phyloP scores from a whole-genome alignment of 441 rosid species.

The Erysimum pusillum region DNA sequence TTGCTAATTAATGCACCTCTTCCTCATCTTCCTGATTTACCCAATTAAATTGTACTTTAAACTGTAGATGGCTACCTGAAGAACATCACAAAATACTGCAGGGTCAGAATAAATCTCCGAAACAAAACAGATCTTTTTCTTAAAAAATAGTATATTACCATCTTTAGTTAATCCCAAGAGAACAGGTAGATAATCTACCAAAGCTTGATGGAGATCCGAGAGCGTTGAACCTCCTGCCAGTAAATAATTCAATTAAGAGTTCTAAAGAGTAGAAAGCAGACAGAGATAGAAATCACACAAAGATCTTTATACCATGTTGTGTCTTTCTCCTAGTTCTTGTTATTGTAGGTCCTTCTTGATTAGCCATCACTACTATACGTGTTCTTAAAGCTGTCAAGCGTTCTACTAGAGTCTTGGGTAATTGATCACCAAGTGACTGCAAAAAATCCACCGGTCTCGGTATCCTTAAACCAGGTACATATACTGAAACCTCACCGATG shows the following conservation, averaged over 20 bases:
- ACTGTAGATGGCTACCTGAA: conserved; percentile 76
- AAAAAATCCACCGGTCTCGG: conserved; percentile 90
- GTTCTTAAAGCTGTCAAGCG: conserved; percentile 86
- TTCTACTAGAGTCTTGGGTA: conserved; percentile 81
- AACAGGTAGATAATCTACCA: conserved; percentile 94
- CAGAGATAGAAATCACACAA: conserved; percentile 28
- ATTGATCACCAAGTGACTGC: conserved; percentile 69
- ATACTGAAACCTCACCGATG: conserved; percentile 88
- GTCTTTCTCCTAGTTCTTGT: conserved; percentile 92
- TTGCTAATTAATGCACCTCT: conserved; percentile 62
- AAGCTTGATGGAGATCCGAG: conserved; percentile 97
- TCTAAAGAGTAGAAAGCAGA: conserved; percentile 24
- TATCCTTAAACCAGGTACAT: conserved; percentile 94
- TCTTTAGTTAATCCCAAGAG: conserved; percentile 88
- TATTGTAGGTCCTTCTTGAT: conserved; percentile 94
- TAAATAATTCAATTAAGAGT: conserved; percentile 37
- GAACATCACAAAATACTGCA: conserved; percentile 29
- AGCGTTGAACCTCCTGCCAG: conserved; percentile 87
- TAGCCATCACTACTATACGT: conserved; percentile 95
- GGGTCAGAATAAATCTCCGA: conserved; percentile 31
- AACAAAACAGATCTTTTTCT: conserved; percentile 37
- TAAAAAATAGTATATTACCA: conserved; percentile 51
- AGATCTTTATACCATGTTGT: conserved; percentile 75
- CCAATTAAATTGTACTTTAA: conserved; percentile 90
- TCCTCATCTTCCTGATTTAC: conserved; percentile 92